phyloP scores from a whole-genome alignment of 176 grass and related monocot genomes.

The Oryza meyeriana region DNA sequence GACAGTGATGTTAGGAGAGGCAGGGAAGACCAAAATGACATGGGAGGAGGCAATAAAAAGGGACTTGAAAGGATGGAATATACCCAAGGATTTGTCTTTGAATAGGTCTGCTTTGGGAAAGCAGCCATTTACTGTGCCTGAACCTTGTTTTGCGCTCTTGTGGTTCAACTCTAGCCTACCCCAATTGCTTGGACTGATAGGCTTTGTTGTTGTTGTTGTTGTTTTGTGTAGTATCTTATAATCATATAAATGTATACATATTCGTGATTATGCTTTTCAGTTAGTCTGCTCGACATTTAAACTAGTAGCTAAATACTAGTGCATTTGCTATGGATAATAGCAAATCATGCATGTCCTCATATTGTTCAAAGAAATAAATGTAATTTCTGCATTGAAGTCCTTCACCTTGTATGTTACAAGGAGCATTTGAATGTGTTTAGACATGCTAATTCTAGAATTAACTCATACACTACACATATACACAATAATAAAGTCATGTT shows the following conservation, averaged over 20 bases:
- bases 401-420: not conserved
- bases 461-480: not conserved
- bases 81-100: no score
- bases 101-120: no score
- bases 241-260: not conserved
- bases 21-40: no score
- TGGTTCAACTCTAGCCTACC: no score
- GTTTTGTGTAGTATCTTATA: no score
- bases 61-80: no score
- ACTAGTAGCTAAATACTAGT: not conserved
- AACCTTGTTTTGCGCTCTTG: no score
- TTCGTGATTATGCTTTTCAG: slow-evolving; percentile 23
- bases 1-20: no score
- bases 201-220: no score
- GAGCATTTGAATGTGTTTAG: not conserved
- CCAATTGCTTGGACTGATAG: no score
- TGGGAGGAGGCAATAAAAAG: no score
- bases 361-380: not conserved
- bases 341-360: not conserved
- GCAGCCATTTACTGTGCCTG: no score
- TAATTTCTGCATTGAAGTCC: not conserved
- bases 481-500: not conserved
- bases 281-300: not conserved
- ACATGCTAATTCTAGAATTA: not conserved
- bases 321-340: not conserved